A percentile compares a stretch with the other conserved stretches of the same genome.
These are phyloP conservation scores for Penicillium goetzii DNA, from an alignment of 495 filamentous ascomycete species.

Conservation along the genomic window DNA sequence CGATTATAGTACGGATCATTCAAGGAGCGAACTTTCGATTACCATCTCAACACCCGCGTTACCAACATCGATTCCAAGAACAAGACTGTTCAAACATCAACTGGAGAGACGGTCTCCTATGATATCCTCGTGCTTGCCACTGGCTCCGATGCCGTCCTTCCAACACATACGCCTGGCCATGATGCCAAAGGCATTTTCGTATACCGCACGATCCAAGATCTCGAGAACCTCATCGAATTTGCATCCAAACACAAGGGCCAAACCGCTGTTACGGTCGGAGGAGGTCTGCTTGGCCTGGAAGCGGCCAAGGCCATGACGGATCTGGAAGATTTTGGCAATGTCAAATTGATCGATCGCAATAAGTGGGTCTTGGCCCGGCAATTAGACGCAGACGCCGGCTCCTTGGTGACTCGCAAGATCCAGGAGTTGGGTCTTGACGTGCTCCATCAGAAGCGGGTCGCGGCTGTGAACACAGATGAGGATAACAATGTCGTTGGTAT, in stretches of 20 bases:
- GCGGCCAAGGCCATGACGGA: slow-evolving; percentile 97
- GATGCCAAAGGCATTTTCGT: slow-evolving; percentile 90
- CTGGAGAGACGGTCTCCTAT: slow-evolving; percentile 72
- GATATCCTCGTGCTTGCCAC: slow-evolving; percentile 91
- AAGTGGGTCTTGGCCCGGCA: slow-evolving; percentile 87
- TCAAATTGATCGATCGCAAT: slow-evolving; percentile 87
- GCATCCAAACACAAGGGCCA: slow-evolving; percentile 66
- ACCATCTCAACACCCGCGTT: slow-evolving; percentile 83
- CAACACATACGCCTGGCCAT: slow-evolving; percentile 77
- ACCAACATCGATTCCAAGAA: slow-evolving; percentile 65
- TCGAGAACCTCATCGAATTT: slow-evolving; percentile 80
- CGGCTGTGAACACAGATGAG: slow-evolving; percentile 68
- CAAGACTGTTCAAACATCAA: slow-evolving; percentile 73
- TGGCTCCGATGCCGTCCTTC: slow-evolving; percentile 87
- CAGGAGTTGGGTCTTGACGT: slow-evolving; percentile 81
- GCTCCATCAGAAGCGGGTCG: slow-evolving; percentile 76
- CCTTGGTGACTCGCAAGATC: slow-evolving; percentile 84
- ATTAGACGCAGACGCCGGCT: slow-evolving; percentile 82
- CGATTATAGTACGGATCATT: slow-evolving; percentile 53
- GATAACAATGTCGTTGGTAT: slow-evolving; percentile 74
- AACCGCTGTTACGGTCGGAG: slow-evolving; percentile 83
- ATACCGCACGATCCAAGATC: slow-evolving; percentile 88
- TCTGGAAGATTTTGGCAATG: slow-evolving; percentile 72
- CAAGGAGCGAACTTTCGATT: slow-evolving; percentile 70
- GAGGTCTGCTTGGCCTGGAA: slow-evolving; percentile 86